Conservation (phyloP, 1,284 basidiomycete genomes). For the Coniophora puteana region DNA sequence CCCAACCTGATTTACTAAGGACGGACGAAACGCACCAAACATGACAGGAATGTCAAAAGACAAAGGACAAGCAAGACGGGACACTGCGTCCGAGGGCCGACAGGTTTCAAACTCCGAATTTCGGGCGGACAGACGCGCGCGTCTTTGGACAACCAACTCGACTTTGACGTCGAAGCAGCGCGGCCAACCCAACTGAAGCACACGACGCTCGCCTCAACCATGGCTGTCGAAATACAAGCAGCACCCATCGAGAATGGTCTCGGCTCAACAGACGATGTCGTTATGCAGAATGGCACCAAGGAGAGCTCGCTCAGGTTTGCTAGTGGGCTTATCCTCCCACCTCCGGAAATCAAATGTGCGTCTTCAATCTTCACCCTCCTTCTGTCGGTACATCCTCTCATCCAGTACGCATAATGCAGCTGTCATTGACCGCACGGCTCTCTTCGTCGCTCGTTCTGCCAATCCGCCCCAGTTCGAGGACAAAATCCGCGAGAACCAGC, state of each 20-base stretch:
- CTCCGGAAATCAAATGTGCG: slow-evolving; percentile 89
- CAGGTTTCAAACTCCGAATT: slow-evolving; percentile 24
- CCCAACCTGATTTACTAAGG: slow-evolving; percentile 63
- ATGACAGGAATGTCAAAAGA: slow-evolving; percentile 37
- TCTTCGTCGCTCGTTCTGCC: slow-evolving; percentile 88
- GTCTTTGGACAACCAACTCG: slow-evolving; percentile 8
- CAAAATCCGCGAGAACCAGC: slow-evolving; percentile 93
- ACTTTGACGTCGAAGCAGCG: slow-evolving; percentile 15
- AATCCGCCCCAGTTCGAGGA: slow-evolving; percentile 91
- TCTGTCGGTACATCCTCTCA: slow-evolving; percentile 4
- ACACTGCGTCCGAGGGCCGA: slow-evolving; percentile 14
- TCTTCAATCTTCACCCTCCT: slow-evolving; percentile 12
- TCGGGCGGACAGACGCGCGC: not conserved
- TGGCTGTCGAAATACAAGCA: slow-evolving; percentile 39
- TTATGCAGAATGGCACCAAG: slow-evolving; percentile 36
- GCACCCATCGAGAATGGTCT: slow-evolving; percentile 34
- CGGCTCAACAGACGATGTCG: slow-evolving; percentile 34
- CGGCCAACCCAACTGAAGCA: slow-evolving; percentile 21
- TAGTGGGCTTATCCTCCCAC: slow-evolving; percentile 86
- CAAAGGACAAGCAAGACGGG: slow-evolving; percentile 1
- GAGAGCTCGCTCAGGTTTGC: slow-evolving; percentile 55
- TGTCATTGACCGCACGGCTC: slow-evolving; percentile 95
- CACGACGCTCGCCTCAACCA: slow-evolving; percentile 25
- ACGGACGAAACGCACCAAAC: slow-evolving; percentile 77
- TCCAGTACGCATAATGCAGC: too few species aligned